Conservation (phyloP, 306 rosid species). For the Lathyrus oleraceus region DNA sequence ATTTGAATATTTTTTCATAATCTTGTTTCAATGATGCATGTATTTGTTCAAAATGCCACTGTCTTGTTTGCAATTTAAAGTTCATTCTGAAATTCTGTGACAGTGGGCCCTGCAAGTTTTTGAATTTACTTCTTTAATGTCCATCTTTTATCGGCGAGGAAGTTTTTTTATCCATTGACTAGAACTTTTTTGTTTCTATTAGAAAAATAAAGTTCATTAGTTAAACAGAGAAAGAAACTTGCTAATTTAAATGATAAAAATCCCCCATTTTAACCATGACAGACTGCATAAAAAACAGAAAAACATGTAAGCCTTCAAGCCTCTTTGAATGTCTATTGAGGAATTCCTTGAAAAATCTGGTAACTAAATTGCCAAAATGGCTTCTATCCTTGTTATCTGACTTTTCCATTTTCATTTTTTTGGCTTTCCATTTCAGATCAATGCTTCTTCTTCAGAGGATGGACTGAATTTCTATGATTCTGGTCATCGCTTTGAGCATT, state of each 20-base stretch:
- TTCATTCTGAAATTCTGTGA: conserved; percentile 13
- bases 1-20: conserved; percentile 11
- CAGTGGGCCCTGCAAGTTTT: conserved; percentile 7
- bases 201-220: background rate
- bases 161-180: background rate
- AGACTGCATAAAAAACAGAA: conserved; percentile 3
- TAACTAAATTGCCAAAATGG: conserved; percentile 26
- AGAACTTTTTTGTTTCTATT: background rate
- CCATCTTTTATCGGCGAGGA: conserved; percentile 6
- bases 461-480: conserved; percentile 93
- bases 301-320: conserved; percentile 15
- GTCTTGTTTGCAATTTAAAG: conserved; percentile 12
- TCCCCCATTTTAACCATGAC: conserved; percentile 6
- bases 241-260: conserved; percentile 2
- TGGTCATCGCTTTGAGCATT: conserved; percentile 97
- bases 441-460: conserved; percentile 86
- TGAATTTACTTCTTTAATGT: conserved; percentile 31
- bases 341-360: conserved; percentile 15
- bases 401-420: conserved; percentile 3
- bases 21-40: conserved; percentile 19
- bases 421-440: conserved; percentile 59
- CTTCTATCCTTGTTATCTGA: background rate
- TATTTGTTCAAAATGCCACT: conserved; percentile 14
- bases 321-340: conserved; percentile 27
- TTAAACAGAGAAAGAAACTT: conserved; percentile 21